Percentiles rank a stretch among this genome's conserved stretches.
These are phyloP conservation scores for Tripterygium wilfordii DNA, from an alignment of 177 flowering plant species.

Conservation along the genomic window DNA sequence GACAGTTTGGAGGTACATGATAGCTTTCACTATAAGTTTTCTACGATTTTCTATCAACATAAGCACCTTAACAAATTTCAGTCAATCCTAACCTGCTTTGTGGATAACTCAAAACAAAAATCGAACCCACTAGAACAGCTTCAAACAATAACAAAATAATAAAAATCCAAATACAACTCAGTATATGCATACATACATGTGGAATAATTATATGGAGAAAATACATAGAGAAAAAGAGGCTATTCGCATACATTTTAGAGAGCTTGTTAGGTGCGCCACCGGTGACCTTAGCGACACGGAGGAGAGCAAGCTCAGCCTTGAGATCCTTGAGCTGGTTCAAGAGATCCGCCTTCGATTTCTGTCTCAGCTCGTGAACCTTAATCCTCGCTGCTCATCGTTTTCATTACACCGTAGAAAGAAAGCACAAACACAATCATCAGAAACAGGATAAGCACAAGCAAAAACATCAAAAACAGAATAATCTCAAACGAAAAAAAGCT, in stretches of 20 bases:
- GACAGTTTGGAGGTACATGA: too few relatives aligned
- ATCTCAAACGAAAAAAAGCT: too few relatives aligned
- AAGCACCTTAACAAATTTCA: too few relatives aligned
- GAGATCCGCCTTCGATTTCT: conserved; percentile 39
- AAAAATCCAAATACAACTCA: too few relatives aligned
- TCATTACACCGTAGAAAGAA: conserved; percentile 1
- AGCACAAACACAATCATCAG: not conserved
- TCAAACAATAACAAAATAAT: too few relatives aligned
- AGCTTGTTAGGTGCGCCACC: conserved; percentile 72
- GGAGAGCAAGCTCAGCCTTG: conserved; percentile 58
- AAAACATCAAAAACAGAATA: not conserved
- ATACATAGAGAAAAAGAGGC: conserved; percentile 1
- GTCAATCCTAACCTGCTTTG: too few relatives aligned
- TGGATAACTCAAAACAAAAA: too few relatives aligned
- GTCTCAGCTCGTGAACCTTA: conserved; percentile 56
- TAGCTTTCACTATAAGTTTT: too few relatives aligned
- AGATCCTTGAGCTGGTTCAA: conserved; percentile 46
- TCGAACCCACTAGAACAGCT: too few relatives aligned
- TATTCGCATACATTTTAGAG: conserved; percentile 41
- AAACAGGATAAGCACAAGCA: not conserved
- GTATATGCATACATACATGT: not conserved
- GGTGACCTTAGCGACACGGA: conserved; percentile 71
- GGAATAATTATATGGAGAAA: not conserved
- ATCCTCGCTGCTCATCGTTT: conserved; percentile 38
- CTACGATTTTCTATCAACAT: too few relatives aligned